Evolutionary conservation across 208 protist genomes (phyloP).

Genomic region (Leishmania braziliensis): DNA sequence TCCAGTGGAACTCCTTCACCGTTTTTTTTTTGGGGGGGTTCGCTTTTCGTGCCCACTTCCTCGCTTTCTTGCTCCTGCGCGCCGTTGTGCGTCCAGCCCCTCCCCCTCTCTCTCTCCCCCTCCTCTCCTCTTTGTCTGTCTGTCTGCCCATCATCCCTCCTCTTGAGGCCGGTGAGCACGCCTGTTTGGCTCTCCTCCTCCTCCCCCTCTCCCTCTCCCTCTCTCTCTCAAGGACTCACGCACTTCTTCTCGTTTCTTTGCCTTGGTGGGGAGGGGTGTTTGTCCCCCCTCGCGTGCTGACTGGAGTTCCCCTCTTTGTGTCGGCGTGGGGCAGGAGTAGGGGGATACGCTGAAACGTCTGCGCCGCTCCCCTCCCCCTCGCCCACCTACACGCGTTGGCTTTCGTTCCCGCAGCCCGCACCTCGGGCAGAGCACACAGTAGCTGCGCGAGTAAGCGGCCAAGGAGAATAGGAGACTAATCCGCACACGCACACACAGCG

Average conservation of each 20-base stretch:
- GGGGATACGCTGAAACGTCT: too few relatives aligned
- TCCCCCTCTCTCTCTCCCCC: background rate
- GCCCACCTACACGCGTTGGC: background rate
- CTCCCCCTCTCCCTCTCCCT: slow-evolving; percentile 2
- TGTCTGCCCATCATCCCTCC: background rate
- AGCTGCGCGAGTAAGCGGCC: too few relatives aligned
- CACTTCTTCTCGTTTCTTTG: slow-evolving; percentile 7
- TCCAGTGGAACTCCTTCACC: background rate
- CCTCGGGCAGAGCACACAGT: too few relatives aligned
- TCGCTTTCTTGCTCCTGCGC: slow-evolving; percentile 8
- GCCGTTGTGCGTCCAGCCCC: background rate
- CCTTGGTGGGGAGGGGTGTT: background rate
- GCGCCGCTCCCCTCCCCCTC: background rate
- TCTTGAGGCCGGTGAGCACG: too few relatives aligned
- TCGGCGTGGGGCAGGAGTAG: too few relatives aligned
- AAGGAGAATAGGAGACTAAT: background rate
- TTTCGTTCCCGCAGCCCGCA: background rate
- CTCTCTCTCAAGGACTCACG: background rate
- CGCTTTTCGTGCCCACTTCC: slow-evolving; percentile 7
- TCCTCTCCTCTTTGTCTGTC: background rate
- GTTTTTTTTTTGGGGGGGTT: background rate
- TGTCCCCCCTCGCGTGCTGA: background rate
- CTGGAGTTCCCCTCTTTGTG: too few relatives aligned
- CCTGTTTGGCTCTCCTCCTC: background rate
- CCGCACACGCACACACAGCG: background rate